Evolutionary conservation across 2,329 filamentous ascomycete genomes (phyloP), one percentile per base, ranked within the genome.

Genomic region (Fusarium virguliforme): DNA sequence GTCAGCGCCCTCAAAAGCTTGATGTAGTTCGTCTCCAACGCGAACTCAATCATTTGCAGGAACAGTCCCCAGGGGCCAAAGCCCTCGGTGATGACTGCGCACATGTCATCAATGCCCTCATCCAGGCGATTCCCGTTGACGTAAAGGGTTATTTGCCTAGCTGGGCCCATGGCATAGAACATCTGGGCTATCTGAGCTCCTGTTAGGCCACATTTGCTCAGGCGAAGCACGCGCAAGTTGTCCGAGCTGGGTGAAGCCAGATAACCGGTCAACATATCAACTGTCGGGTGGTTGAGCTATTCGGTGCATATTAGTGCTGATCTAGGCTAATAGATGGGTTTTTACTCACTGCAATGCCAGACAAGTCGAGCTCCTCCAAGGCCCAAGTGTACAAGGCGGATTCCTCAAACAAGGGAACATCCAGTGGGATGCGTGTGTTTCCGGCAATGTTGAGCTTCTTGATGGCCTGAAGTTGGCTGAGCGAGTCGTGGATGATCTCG

Each of bases 1-100:
- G 86, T 82, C 55, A 89, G 78, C 3, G 87, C 85, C 15, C 77
- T 79, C 65, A 89, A 76, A 5, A 89, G 81, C 59, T 82, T 82
- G 60, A 87, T 81, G 70, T 87, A 89, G 72, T 83, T 87, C 9
- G 76, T 75, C 73, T 89, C 87, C 40, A 84, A 78, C 22, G 81
- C 79, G 70, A 89, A 88, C 66, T 89, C 86, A n/a, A 88, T 80
- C 86, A 89, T 88, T 68, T 88, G 85, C 66, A 88, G 77, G 68
- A 86, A 85, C 24, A 89, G 78, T 26, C 82, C 84, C 66, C 81
- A 84, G 1, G 86, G 86, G 1, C 85, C 85, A 67, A 83, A 83
- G 13, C 84, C 84, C 58, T 80, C 78, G 1, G 81, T 78, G 28
- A 89, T 83, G 8, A 85, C 83, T 22, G 81, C 79, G 24, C 85